Evolutionary conservation across 2,329 filamentous ascomycete species (phyloP).

Genomic region (Botrytis medusae): DNA sequence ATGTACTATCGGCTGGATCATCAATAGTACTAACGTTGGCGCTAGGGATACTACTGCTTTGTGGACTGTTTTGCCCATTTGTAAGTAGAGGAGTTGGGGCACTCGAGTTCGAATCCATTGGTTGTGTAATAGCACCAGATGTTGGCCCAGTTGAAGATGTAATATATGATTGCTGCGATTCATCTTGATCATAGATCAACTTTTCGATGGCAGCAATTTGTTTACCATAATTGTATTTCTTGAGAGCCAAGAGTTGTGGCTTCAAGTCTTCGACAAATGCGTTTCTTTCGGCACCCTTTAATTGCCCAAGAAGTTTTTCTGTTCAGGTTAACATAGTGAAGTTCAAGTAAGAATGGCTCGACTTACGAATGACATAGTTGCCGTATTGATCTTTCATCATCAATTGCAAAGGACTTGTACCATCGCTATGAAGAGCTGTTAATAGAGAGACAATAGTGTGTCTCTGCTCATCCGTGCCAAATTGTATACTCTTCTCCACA

Average conservation of each 20-base stretch:
- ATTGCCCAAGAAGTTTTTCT: constrained; percentile 76
- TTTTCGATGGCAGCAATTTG: constrained; percentile 66
- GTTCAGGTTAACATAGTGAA: constrained; percentile 24
- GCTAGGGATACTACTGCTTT: constrained; percentile 65
- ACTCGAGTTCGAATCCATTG: constrained; percentile 50
- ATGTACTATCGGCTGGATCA: constrained; percentile 32
- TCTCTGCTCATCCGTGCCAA: constrained; percentile 68
- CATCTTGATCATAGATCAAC: constrained; percentile 44
- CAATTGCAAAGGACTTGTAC: constrained; percentile 67
- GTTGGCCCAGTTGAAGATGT: constrained; percentile 30
- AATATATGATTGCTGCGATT: constrained; percentile 24
- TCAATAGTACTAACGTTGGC: constrained; percentile 54
- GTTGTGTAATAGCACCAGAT: constrained; percentile 38
- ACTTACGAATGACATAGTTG: constrained; percentile 96
- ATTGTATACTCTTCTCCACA: constrained; percentile 85
- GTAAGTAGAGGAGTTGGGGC: constrained; percentile 66
- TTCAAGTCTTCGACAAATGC: constrained; percentile 63
- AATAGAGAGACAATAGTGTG: constrained; percentile 65
- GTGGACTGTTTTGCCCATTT: constrained; percentile 67
- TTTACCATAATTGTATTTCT: constrained; percentile 64
- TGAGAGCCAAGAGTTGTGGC: constrained; percentile 59
- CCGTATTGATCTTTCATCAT: constrained; percentile 90
- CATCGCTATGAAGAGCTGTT: constrained; percentile 59
- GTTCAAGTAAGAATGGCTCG: not conserved
- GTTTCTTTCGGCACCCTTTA: constrained; percentile 60